A percentile compares a stretch with the other conserved stretches of the same genome.
Conservation (phyloP, 768 basidiomycete genomes). For the Phylloporus sp. region DNA sequence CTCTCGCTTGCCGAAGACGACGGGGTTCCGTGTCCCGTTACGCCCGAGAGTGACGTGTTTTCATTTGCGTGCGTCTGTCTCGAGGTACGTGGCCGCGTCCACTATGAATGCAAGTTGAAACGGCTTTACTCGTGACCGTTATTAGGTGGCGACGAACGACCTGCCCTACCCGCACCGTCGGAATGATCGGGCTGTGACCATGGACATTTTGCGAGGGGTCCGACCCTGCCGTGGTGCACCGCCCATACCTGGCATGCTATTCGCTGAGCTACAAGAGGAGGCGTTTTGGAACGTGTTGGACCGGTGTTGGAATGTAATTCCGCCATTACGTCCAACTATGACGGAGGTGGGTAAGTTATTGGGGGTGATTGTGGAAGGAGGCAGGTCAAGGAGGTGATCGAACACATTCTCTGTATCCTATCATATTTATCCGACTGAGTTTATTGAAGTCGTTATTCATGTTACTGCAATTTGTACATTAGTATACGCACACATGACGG, state of each 20-base stretch:
- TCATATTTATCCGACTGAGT: neutral
- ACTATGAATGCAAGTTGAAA: neutral
- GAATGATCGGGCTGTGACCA: constrained; percentile 53
- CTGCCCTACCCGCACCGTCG: constrained; percentile 50
- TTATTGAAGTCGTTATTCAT: neutral
- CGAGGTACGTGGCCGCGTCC: constrained; percentile 37
- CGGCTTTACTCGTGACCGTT: neutral
- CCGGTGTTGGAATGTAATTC: constrained; percentile 43
- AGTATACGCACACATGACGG: neutral
- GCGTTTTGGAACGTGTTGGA: constrained; percentile 44
- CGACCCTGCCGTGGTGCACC: constrained; percentile 39
- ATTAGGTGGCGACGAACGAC: constrained; percentile 48
- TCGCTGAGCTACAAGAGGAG: constrained; percentile 23
- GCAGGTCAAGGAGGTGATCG: too few relatives aligned
- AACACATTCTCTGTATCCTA: too few relatives aligned
- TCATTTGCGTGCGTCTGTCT: constrained; percentile 58
- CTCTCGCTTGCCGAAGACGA: constrained; percentile 47
- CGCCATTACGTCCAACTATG: constrained; percentile 42
- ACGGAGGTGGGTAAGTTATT: constrained; percentile 28
- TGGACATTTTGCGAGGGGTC: constrained; percentile 52
- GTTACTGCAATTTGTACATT: neutral
- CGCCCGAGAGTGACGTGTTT: constrained; percentile 55
- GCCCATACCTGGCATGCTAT: constrained; percentile 13
- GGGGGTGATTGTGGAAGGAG: constrained; percentile 4
- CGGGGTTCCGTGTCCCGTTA: constrained; percentile 39